A percentile compares a stretch with the other conserved stretches of the same genome.
Conservation (phyloP, 2,329 filamentous ascomycete genomes). For the Scytalidium lignicola region DNA sequence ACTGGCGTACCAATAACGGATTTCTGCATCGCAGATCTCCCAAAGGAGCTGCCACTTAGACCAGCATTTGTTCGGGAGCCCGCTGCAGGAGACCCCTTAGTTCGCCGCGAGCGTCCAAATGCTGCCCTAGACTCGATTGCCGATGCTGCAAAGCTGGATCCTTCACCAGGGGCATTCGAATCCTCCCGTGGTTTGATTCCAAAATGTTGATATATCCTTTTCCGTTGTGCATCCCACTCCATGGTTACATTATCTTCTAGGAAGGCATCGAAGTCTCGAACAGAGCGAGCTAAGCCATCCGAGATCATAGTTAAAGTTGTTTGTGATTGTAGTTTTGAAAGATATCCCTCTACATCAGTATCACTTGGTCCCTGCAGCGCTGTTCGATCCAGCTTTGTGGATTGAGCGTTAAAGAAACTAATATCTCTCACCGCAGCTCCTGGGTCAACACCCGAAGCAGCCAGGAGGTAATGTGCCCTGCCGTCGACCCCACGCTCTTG, state of each 20-base stretch:
- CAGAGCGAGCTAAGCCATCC: conserved; percentile 83
- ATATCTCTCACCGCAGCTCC: conserved; percentile 82
- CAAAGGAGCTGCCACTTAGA: conserved; percentile 53
- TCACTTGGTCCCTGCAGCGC: conserved; percentile 39
- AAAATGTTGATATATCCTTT: conserved; percentile 93
- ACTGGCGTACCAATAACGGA: conserved; percentile 83
- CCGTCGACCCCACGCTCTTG: conserved; percentile 48
- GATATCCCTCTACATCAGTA: conserved; percentile 71
- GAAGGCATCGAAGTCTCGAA: conserved; percentile 88
- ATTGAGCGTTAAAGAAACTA: conserved; percentile 64
- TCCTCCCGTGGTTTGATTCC: conserved; percentile 66
- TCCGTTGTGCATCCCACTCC: conserved; percentile 93
- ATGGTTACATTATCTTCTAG: conserved; percentile 91
- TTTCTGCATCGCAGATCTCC: conserved; percentile 66
- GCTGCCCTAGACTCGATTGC: conserved; percentile 47
- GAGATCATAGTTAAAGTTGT: conserved; percentile 88
- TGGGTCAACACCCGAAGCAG: conserved; percentile 88
- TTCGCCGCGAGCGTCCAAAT: conserved; percentile 56
- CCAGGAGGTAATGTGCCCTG: conserved; percentile 83
- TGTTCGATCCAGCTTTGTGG: conserved; percentile 38
- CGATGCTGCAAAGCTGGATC: conserved; percentile 26
- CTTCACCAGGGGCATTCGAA: conserved; percentile 8
- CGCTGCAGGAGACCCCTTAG: conserved; percentile 35
- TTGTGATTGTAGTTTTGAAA: conserved; percentile 82
- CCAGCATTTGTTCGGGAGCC: conserved; percentile 19